phyloP scores from a whole-genome alignment of 2,329 filamentous ascomycete species.

The Achaetomium macrosporum region DNA sequence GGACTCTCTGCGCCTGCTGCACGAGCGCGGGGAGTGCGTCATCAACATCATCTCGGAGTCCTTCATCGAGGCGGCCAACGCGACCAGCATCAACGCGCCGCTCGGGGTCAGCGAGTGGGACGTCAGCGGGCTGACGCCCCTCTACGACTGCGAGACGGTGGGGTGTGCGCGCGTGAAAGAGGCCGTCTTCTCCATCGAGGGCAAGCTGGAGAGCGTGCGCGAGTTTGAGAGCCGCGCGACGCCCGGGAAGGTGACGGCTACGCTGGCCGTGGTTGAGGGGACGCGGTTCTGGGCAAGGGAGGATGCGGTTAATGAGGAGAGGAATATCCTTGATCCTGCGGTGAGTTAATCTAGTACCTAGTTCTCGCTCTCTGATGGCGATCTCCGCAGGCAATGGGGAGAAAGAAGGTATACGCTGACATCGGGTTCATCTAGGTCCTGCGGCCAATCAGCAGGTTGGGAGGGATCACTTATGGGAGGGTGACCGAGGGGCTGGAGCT shows the following conservation, averaged over 20 bases:
- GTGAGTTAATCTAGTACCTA: conserved; percentile 35
- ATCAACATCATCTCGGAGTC: conserved; percentile 85
- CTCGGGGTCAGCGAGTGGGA: conserved; percentile 74
- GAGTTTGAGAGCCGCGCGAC: conserved; percentile 71
- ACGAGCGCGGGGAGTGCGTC: conserved; percentile 66
- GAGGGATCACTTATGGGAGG: conserved; percentile 80
- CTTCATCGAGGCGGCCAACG: conserved; percentile 83
- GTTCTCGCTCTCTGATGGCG: conserved; percentile 2
- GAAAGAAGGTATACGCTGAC: conserved; percentile 10
- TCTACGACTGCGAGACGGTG: conserved; percentile 57
- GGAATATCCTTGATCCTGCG: conserved; percentile 65
- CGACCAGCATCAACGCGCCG: conserved; percentile 71
- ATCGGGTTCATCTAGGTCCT: conserved; percentile 46
- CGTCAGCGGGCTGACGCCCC: conserved; percentile 68
- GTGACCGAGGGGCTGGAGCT: conserved; percentile 53
- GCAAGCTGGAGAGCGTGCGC: conserved; percentile 63
- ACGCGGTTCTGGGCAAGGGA: conserved; percentile 83
- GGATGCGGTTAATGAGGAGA: conserved; percentile 77
- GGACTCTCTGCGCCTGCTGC: conserved; percentile 71
- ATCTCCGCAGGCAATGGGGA: background rate
- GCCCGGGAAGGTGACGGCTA: conserved; percentile 69
- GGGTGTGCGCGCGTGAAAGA: conserved; percentile 70
- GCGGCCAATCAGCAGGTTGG: conserved; percentile 69
- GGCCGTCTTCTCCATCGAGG: conserved; percentile 78
- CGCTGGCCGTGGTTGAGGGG: conserved; percentile 74